These are phyloP conservation scores for Ceratobasidium sp. DNA, from an alignment of 1,284 basidiomycete species.

Conservation along the genomic window DNA sequence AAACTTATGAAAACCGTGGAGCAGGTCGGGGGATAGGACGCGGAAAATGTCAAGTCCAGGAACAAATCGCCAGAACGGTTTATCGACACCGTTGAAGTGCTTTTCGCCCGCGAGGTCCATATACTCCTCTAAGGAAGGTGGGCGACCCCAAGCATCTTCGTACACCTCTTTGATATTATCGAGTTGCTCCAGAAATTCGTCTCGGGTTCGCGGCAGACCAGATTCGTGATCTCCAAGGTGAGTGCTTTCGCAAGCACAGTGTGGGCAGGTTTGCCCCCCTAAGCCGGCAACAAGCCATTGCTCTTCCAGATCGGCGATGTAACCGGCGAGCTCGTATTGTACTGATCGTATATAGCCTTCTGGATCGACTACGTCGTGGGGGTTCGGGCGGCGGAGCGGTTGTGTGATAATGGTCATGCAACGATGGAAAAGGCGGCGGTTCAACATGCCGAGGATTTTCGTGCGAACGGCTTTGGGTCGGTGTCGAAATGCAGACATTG, in stretches of 20 bases:
- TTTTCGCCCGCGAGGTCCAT: neutral
- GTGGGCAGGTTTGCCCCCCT: conserved; percentile 8
- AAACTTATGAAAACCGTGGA: conserved; percentile 41
- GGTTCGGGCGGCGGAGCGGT: neutral
- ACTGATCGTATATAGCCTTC: conserved; percentile 4
- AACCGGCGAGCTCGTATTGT: neutral
- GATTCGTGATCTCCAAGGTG: conserved; percentile 20
- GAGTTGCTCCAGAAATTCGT: neutral
- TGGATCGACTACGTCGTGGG: conserved; percentile 31
- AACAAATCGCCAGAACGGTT: conserved; percentile 28
- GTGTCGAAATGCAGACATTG: conserved; percentile 4
- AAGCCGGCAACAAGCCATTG: neutral
- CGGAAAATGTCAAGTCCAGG: conserved; percentile 26
- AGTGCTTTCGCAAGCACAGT: neutral
- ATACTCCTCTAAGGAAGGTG: conserved; percentile 6
- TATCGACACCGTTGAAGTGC: conserved; percentile 42
- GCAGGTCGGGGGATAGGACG: conserved; percentile 16
- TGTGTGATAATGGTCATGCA: conserved; percentile 29
- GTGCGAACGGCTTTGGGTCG: neutral
- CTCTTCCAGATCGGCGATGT: conserved; percentile 11
- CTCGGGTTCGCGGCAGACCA: neutral
- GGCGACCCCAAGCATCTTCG: neutral
- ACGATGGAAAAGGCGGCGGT: conserved; percentile 13
- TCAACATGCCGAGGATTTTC: conserved; percentile 3
- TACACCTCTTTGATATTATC: neutral